A percentile compares a stretch with the other conserved stretches of the same genome.
These are phyloP conservation scores for Sclerotinia trifoliorum DNA, from an alignment of 2,329 filamentous ascomycete species.

Conservation along the genomic window DNA sequence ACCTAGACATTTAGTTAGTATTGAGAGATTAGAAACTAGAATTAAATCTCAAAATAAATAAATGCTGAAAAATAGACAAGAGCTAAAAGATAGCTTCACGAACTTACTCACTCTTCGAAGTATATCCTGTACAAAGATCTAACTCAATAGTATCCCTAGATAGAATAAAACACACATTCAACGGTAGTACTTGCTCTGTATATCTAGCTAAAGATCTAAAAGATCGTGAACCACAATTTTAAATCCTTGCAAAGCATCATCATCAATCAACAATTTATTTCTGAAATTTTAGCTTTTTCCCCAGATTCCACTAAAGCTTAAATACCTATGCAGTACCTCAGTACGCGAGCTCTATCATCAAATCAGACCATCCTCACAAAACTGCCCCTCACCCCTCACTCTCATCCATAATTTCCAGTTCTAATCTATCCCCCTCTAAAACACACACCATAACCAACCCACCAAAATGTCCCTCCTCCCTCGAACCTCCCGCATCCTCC, in stretches of 20 bases:
- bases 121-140: not conserved
- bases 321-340: no score
- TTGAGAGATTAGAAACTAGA: no score
- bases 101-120: not conserved
- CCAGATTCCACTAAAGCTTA: constrained; percentile 15
- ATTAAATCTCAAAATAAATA: no score
- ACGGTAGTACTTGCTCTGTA: not conserved
- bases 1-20: no score
- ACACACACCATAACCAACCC: not conserved
- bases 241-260: not conserved
- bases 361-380: not conserved
- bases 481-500: constrained; percentile 36
- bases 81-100: no score
- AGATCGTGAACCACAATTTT: not conserved
- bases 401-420: not conserved
- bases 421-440: not conserved
- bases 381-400: constrained; percentile 13
- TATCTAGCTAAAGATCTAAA: not conserved
- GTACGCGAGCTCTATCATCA: constrained; percentile 5
- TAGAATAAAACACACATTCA: not conserved
- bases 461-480: constrained; percentile 26
- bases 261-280: not conserved
- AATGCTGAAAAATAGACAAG: not conserved
- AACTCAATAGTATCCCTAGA: not conserved
- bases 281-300: constrained; percentile 8